phyloP scores from a whole-genome alignment of 108 stramenopile genomes.

The Skeletonema grethae region DNA sequence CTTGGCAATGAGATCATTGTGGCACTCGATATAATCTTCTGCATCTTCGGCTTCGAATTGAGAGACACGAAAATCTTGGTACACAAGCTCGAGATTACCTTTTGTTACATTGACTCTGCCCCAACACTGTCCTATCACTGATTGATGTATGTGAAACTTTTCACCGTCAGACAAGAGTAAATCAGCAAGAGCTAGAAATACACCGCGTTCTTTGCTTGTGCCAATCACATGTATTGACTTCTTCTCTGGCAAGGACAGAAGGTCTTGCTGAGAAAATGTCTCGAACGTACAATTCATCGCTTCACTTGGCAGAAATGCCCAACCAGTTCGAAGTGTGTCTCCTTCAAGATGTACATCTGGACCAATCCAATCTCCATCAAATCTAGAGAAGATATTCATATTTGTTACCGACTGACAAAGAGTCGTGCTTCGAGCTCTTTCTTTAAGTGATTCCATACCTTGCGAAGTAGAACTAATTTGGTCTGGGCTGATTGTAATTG shows the following conservation, averaged over 20 bases:
- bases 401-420: slow-evolving; percentile 5
- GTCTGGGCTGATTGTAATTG: background rate
- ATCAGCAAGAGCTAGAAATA: slow-evolving; percentile 39
- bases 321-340: slow-evolving; percentile 35
- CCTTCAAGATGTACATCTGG: slow-evolving; percentile 11
- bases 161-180: slow-evolving; percentile 22
- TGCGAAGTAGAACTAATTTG: background rate
- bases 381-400: slow-evolving; percentile 19
- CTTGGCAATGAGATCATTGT: slow-evolving; percentile 44
- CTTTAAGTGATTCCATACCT: slow-evolving; percentile 7
- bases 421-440: slow-evolving; percentile 17
- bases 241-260: slow-evolving; percentile 21
- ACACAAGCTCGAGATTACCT: slow-evolving; percentile 36
- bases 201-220: slow-evolving; percentile 42
- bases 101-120: slow-evolving; percentile 31
- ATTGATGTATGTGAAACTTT: slow-evolving; percentile 14
- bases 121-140: slow-evolving; percentile 39
- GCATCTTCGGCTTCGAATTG: slow-evolving; percentile 20
- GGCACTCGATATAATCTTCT: slow-evolving; percentile 25
- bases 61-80: slow-evolving; percentile 40
- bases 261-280: slow-evolving; percentile 14
- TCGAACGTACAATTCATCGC: slow-evolving; percentile 42
- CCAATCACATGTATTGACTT: slow-evolving; percentile 38
- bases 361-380: slow-evolving; percentile 41
- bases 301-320: slow-evolving; percentile 33